Percentiles rank a stretch among this genome's conserved stretches.
phyloP scores from a whole-genome alignment of 148 eudicot genomes.

The Rhododendron ferrugineum region DNA sequence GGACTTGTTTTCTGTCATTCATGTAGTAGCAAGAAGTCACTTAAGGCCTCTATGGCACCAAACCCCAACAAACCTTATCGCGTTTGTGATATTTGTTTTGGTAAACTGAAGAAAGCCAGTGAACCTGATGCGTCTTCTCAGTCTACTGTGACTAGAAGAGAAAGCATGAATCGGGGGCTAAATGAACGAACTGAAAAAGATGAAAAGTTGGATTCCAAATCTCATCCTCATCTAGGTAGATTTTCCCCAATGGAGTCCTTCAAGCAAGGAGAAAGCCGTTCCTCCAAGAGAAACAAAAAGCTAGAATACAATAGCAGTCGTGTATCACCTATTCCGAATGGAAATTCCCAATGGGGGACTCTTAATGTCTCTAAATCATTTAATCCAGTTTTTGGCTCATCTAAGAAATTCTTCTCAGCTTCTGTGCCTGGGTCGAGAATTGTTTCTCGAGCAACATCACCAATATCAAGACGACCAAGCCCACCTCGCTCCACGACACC shows the following conservation, averaged over 20 bases:
- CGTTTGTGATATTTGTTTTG: conserved; percentile 85
- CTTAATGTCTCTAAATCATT: conserved; percentile 68
- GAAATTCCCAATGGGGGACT: conserved; percentile 81
- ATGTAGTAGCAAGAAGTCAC: conserved; percentile 89
- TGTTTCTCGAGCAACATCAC: conserved; percentile 95
- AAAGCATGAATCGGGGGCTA: conserved; percentile 48
- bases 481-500: conserved; percentile 98
- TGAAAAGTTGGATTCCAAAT: conserved; percentile 55
- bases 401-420: conserved; percentile 92
- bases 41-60: conserved; percentile 94
- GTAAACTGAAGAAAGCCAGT: conserved; percentile 66
- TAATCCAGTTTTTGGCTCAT: conserved; percentile 88
- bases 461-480: conserved; percentile 80
- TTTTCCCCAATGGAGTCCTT: conserved; percentile 76
- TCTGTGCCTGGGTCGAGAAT: conserved; percentile 99
- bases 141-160: conserved; percentile 67
- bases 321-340: conserved; percentile 86
- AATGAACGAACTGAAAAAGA: conserved; percentile 60
- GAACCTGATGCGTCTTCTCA: conserved; percentile 56
- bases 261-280: conserved; percentile 48
- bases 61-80: conserved; percentile 95
- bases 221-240: conserved; percentile 79
- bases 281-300: conserved; percentile 77
- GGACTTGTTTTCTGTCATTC: conserved; percentile 97
- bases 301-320: conserved; percentile 89